Conservation (phyloP, 139 green algal species). For the Pycnococcus provasolii region DNA sequence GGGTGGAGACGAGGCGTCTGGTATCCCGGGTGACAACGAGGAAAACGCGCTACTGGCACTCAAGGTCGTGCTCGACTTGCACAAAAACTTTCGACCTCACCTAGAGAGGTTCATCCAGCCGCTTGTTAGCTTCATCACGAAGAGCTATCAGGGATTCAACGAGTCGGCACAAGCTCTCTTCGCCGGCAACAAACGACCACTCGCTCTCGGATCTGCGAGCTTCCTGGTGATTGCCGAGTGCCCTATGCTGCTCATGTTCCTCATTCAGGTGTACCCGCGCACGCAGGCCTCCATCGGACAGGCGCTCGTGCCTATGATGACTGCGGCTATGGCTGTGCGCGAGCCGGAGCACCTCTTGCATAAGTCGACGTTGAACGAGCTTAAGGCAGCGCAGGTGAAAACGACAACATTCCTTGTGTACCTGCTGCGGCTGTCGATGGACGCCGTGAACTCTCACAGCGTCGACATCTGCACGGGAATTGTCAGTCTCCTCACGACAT, state of each 20-base stretch:
- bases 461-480: constrained; percentile 35
- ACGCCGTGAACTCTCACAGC: constrained; percentile 36
- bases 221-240: constrained; percentile 82
- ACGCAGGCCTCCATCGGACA: constrained; percentile 27
- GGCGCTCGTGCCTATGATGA: constrained; percentile 47
- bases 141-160: constrained; percentile 37
- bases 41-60: constrained; percentile 69
- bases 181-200: constrained; percentile 2
- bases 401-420: constrained; percentile 46
- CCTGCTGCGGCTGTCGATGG: constrained; percentile 29
- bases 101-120: constrained; percentile 51
- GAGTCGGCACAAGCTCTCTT: constrained; percentile 38
- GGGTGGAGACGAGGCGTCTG: no score
- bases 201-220: background rate
- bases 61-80: constrained; percentile 72
- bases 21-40: constrained; percentile 62
- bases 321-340: constrained; percentile 35
- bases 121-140: constrained; percentile 66
- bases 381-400: constrained; percentile 54
- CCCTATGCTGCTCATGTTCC: constrained; percentile 69
- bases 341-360: constrained; percentile 19
- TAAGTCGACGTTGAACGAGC: constrained; percentile 42
- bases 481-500: constrained; percentile 42
- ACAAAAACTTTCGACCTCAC: constrained; percentile 62
- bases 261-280: constrained; percentile 59